Conservation (phyloP, 176 grass and related monocot genomes). For the Sorghum bicolor region Sorghum_bicolor_NCBIv3 NC_012872.2:61589501-61590000, state of each 20-base stretch:
- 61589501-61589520: neutral
- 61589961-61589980: constrained; percentile 28
- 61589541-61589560: constrained; percentile 31
- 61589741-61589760: constrained; percentile 90
- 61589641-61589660: constrained; percentile 65
- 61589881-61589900: constrained; percentile 91
- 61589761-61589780: constrained; percentile 86
- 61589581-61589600: constrained; percentile 97
- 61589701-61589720: constrained; percentile 11
- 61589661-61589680: constrained; percentile 2
- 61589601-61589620: constrained; percentile 91
- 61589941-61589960: constrained; percentile 76
- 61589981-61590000: neutral
- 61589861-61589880: constrained; percentile 21
- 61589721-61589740: constrained; percentile 49
- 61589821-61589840: neutral
- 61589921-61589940: constrained; percentile 87
- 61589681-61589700: constrained; percentile 3
- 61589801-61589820: constrained; percentile 90
- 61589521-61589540: constrained; percentile 30
- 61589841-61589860: neutral
- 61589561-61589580: constrained; percentile 83
- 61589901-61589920: constrained; percentile 93
- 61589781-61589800: constrained; percentile 92
- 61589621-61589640: constrained; percentile 79